These are phyloP conservation scores for Hypoxylon sp. DNA, from an alignment of 2,329 filamentous ascomycete genomes.

Conservation along the genomic window DNA sequence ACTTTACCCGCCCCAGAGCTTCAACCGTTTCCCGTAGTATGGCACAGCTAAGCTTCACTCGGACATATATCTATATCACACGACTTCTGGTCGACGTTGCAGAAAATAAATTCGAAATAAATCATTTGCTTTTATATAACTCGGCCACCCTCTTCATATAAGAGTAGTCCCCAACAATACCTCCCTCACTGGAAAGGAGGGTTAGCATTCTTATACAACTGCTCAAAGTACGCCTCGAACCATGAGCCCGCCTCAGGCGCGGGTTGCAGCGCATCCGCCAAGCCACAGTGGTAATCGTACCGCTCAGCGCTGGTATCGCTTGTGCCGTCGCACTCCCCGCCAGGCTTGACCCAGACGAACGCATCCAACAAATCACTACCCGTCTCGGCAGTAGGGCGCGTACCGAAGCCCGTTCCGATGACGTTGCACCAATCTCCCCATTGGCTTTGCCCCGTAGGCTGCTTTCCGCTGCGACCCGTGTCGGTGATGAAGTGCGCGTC, in stretches of 20 bases:
- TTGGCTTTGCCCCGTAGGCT: conserved; percentile 66
- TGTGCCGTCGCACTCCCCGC: conserved; percentile 63
- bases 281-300: conserved; percentile 69
- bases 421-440: conserved; percentile 76
- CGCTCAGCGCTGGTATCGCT: conserved; percentile 60
- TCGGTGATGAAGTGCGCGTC: conserved; percentile 57
- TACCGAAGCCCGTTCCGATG: conserved; percentile 69
- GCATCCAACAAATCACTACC: conserved; percentile 68
- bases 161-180: too few species aligned
- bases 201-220: conserved; percentile 69
- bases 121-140: not conserved
- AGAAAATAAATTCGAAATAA: not conserved
- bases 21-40: not conserved
- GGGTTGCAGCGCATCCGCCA: conserved; percentile 68
- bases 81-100: not conserved
- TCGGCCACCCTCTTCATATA: not conserved
- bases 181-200: conserved; percentile 60
- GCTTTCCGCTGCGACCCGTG: conserved; percentile 57
- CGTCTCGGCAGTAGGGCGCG: conserved; percentile 67
- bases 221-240: conserved; percentile 74
- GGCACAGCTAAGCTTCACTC: not conserved
- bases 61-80: not conserved
- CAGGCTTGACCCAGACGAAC: conserved; percentile 75
- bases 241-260: conserved; percentile 79
- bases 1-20: not conserved